Base-by-base conservation (phyloP, 192 early-diverging fungal genomes). In the Gigaspora rosea region DNA sequence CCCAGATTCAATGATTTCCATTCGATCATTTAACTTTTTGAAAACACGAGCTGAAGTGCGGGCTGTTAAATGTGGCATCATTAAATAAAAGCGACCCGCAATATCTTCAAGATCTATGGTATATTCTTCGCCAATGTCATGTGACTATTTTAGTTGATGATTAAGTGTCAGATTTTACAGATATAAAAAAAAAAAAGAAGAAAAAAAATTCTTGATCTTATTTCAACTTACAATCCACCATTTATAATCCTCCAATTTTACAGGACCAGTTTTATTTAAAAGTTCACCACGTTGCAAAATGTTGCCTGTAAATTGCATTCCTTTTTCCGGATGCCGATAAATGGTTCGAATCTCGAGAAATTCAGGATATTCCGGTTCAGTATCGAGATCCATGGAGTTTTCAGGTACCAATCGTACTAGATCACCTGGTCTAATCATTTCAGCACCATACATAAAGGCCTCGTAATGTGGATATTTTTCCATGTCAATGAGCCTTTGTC, bases 231-330 rank as follows among this genome's bases (percentile, higher is more conserved):
- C 51, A 7, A 52, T 52, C 51, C 51, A 52, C 62, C 62, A 64
- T 64, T 27, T 35, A 64, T 64, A 64, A 27, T 64, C 62, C 12
- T 64, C 62, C 22, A 64, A 27, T 15, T 52, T 52, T 13, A 52
- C 11, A 52, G 51, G 51, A 13, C 51, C 51, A 13, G 51, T 52
- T 52, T 52, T 52, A 52, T 52, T 52, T 15, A 52, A 52, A 13
- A 52, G 15, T 52, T 52, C 15, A 52, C 51, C 51, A 52, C 62
- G 62, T 36, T 20, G 22, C 13, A 35, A 64, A 35, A 64, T 27
- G 22, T 64, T 36, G 15, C 62, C 62, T 6, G 62, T 64, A 20
- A 64, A 64, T 27, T 64, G 62, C 11, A 64, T 64, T 35, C 62
- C 62, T 64, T 64, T 64, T 22, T 64, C 62, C 12, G 62, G 62